phyloP scores from a whole-genome alignment of 352 stramenopile genomes.

The Pythium periplocum region DNA sequence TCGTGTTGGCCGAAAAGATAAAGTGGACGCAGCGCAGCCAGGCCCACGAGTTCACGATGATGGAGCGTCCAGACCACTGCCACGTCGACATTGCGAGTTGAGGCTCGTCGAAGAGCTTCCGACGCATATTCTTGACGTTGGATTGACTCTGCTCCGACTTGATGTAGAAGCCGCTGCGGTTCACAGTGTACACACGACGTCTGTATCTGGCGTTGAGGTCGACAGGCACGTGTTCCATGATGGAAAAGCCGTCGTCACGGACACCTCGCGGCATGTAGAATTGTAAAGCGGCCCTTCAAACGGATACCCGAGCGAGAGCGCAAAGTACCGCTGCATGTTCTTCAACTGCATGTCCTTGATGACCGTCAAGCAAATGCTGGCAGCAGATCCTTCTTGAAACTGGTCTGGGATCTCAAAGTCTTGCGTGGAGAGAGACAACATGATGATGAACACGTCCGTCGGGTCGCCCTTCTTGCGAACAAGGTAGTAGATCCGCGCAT shows the following conservation, averaged over 20 bases:
- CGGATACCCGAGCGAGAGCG: conserved; percentile 28
- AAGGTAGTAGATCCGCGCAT: conserved; percentile 31
- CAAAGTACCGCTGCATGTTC: conserved; percentile 15
- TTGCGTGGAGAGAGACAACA: conserved; percentile 27
- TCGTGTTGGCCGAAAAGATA: conserved; percentile 27
- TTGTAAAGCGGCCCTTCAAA: conserved; percentile 9
- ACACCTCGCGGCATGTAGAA: neutral
- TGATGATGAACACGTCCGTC: conserved; percentile 22
- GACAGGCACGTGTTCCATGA: conserved; percentile 1
- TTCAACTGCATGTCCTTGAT: conserved; percentile 25
- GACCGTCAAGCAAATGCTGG: conserved; percentile 21
- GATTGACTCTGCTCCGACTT: neutral
- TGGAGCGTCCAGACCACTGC: conserved; percentile 3
- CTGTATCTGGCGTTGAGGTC: conserved; percentile 10
- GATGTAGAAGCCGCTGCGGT: conserved; percentile 31
- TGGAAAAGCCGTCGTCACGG: neutral
- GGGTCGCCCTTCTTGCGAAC: conserved; percentile 21
- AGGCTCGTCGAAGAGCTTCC: neutral
- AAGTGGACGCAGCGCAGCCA: conserved; percentile 39
- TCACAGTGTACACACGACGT: conserved; percentile 15
- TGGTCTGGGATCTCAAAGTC: conserved; percentile 30
- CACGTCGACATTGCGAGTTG: neutral
- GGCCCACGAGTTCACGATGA: conserved; percentile 22
- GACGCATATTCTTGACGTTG: conserved; percentile 19
- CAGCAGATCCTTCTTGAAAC: conserved; percentile 22